Percentiles rank a stretch among this genome's conserved stretches.
phyloP scores from a whole-genome alignment of 2,329 filamentous ascomycete genomes.

The Fusarium algeriense region DNA sequence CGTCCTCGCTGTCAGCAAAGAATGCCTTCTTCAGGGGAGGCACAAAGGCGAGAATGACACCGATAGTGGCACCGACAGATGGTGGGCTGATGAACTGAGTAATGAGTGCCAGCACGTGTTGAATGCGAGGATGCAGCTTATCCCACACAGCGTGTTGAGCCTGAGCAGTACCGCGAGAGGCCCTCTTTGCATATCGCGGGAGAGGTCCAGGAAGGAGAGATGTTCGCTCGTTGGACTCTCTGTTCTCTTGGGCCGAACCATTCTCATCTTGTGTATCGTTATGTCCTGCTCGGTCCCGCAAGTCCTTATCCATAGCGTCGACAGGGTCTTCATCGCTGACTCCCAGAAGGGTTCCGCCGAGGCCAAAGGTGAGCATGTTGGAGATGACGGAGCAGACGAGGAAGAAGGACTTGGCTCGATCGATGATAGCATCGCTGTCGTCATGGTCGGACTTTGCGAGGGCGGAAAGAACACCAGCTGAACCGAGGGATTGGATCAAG shows the following conservation, averaged over 20 bases:
- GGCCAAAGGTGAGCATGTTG: conserved; percentile 35
- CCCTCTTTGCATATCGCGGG: conserved; percentile 22
- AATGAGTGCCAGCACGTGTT: conserved; percentile 4
- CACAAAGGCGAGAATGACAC: conserved; percentile 16
- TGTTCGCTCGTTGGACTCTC: conserved; percentile 17
- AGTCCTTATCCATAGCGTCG: conserved; percentile 20
- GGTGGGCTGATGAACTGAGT: conserved; percentile 34
- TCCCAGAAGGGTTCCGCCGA: conserved; percentile 29
- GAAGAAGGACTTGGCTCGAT: conserved; percentile 33
- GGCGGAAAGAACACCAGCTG: conserved; percentile 25
- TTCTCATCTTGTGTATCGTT: background rate
- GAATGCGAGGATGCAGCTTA: conserved; percentile 12
- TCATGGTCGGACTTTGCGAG: conserved; percentile 31
- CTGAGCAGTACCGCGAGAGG: conserved; percentile 11
- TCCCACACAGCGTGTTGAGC: conserved; percentile 28
- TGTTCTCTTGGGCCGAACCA: background rate
- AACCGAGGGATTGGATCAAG: conserved; percentile 32
- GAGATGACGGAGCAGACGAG: conserved; percentile 36
- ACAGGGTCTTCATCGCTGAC: conserved; percentile 30
- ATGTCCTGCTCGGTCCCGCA: conserved; percentile 22
- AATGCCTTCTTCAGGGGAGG: conserved; percentile 32
- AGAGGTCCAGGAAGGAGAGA: conserved; percentile 29
- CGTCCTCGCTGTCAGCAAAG: conserved; percentile 23
- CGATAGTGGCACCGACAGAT: conserved; percentile 14
- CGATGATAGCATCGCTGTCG: conserved; percentile 18